Evolutionary conservation across 768 basidiomycete genomes (phyloP), one percentile per base, ranked within the genome.

Genomic region (Tricholoma flavovirens): DNA sequence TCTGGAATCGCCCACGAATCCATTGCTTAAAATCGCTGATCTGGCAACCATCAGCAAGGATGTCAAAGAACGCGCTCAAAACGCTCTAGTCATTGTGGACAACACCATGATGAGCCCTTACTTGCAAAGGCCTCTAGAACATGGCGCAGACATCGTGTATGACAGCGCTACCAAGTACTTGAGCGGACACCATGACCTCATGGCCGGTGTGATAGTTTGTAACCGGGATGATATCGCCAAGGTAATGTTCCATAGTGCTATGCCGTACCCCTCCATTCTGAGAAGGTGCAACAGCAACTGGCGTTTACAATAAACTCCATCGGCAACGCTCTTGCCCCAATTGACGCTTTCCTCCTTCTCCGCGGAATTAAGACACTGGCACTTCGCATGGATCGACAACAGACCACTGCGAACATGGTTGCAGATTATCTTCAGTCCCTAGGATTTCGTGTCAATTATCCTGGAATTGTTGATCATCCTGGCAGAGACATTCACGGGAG

Each of bases 41-140:
- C 78, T 99, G 51, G 88, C 87, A 5, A 77, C 76, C 24, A 96
- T 99, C 64, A 84, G 87, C 62, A 79, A 82, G 54, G 80, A 92
- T 62, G 90, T 96, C 61, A 94, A 95, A 66, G 83, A 87, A 64
- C 80, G 80, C 49, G 87, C 87, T 15, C 86, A 87, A 7, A 82
- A 89, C 64, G 93, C 93, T 1, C 63, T 93, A 62, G 75, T 95
- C 53, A 89, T 95, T 35, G 93, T 93, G 19, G 97, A 98, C 70
- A 98, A 99, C 68, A 98, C 97, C 58, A 98, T 98, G 97, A 98
- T 98, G 96, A 97, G 94, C 67, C 96, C 97, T 14, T 98, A 98
- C 72, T 78, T 98, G 7, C 94, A 96, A 67, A 77, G 95, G 56
- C 97, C 97, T 10, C 81, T 98, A 35, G 93, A 98, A 65, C 88